These are phyloP conservation scores for Microsporum ferrugineum DNA, from an alignment of 2,329 filamentous ascomycete species.

Conservation along the genomic window DNA sequence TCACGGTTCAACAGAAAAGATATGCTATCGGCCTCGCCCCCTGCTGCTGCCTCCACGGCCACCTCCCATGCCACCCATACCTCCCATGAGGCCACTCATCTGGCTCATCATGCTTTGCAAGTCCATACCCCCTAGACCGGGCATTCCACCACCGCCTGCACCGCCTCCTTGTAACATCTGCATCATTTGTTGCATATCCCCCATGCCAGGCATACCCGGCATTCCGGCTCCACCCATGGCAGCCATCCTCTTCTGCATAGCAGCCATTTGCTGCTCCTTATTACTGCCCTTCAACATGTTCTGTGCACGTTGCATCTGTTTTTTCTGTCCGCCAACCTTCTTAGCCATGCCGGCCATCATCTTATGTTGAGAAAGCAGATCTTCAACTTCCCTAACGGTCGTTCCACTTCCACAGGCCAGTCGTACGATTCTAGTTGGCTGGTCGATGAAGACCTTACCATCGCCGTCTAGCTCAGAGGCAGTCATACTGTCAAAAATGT, in stretches of 20 bases:
- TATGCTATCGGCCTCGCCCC: constrained; percentile 11
- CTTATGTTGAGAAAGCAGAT: constrained; percentile 89
- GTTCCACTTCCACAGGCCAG: constrained; percentile 85
- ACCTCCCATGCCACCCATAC: constrained; percentile 38
- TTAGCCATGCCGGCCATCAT: constrained; percentile 99
- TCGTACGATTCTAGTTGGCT: constrained; percentile 84
- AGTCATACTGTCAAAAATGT: constrained; percentile 98
- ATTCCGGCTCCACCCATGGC: constrained; percentile 67
- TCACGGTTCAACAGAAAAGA: not conserved
- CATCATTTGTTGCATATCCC: constrained; percentile 84
- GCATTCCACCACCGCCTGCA: constrained; percentile 52
- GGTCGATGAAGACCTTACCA: constrained; percentile 84
- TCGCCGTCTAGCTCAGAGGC: constrained; percentile 90
- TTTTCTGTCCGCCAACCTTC: constrained; percentile 96
- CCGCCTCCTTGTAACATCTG: constrained; percentile 81
- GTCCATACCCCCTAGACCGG: constrained; percentile 45
- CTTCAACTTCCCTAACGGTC: constrained; percentile 83
- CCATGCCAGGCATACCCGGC: constrained; percentile 56
- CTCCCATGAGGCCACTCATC: constrained; percentile 54
- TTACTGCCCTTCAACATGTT: constrained; percentile 83
- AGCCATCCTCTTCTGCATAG: constrained; percentile 91
- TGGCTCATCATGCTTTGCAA: constrained; percentile 66
- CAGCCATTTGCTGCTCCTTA: constrained; percentile 84
- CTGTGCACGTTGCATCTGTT: constrained; percentile 91
- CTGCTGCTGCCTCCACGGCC: constrained; percentile 26